Base-by-base conservation (phyloP, 1,139 yeast genomes). In the Wickerhamiella pararugosa region DNA sequence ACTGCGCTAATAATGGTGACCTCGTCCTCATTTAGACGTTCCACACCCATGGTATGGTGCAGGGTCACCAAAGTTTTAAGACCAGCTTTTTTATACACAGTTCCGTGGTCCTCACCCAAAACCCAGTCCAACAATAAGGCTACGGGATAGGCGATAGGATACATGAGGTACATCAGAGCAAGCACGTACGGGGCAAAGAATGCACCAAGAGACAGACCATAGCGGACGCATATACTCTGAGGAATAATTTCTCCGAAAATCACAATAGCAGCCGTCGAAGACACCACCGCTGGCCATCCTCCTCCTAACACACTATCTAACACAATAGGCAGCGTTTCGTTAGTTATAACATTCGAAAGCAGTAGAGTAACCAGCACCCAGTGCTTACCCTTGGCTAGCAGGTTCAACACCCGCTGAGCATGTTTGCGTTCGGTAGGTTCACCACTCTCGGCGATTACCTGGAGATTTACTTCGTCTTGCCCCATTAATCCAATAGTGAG, bases 241-340 rank as follows among this genome's bases (percentile, higher is more conserved):
- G 98, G 98, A 50, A 90, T 90, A 53, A 90, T 82, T 59, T 90
- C 98, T 44, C 98, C 98, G 62, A 90, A 90, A 25, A 90, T 73
- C 42, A 90, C 97, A 58, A 90, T 90, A 29, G 90, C 75, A 2
- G 82, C 90, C 1, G 98, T 87, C 9, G 96, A 80, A 7, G 90
- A 72, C 25, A 86, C 86, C 39, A 90, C 94, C 1, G 98, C 98
- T 9, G 93, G 90, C 84, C 94, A 81, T 2, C 98, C 98, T 36
- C 98, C 97, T 39, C 97, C 97, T 27, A 90, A 71, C 54, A 87
- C 80, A 45, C 93, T 70, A 59, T 90, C 97, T 49, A 90, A 70
- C 11, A 90, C 94, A 53, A 90, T 90, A 2, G 98, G 98, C 47
- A 90, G 69, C 1, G 96, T 79, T 61, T 90, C 98, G 61, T 90